Evolutionary conservation across 192 early-diverging fungal genomes (phyloP), one percentile per base, ranked within the genome.

Genomic region (Pilobolus umbonatus): DNA sequence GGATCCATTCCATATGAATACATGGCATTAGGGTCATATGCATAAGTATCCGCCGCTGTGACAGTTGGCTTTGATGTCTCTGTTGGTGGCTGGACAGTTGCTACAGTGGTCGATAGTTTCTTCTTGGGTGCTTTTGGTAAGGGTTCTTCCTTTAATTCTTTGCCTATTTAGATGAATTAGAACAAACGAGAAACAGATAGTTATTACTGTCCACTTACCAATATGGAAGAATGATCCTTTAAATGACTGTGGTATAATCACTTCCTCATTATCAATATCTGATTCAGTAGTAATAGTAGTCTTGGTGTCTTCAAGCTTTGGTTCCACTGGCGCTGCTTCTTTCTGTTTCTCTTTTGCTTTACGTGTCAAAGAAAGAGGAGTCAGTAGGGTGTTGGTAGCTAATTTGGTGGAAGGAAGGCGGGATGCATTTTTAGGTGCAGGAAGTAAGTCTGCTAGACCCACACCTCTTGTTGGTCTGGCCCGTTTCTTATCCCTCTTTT

Each of bases 11-110:
- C 62, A 57, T 49, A 64, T 15, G 56, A 47, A 52, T 69, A 69
- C 30, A 64, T 53, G 12, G 50, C 51, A 26, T 69, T 69, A 1
- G 67, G 67, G 55, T 69, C 67, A 11, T 58, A 60, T 31, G 49
- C 58, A 53, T 57, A 32, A 44, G 45, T 47, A 30, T 64, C 60
- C 1, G 35, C 49, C 4, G 49, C 60, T 14, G 55, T 59, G 14
- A 12, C 19, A 36, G 26, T 52, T 35, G 45, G 29, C 32, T 54
- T 40, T 25, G 29, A n/a, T 44, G 47, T 25, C 5, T 36, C 25
- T 26, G 53, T 5, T 25, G 36, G 45, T 54, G 25, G 5, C 21
- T 42, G 30, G 15, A 17, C 36, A 5, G 52, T 10, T 26, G 46
- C 39, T 30, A 38, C 26, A 28, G 39, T 24, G 0, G 30, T 40